Evolutionary conservation across 169 alveolate species (phyloP), one percentile per base, ranked within the genome.

Genomic region (Ichthyophthirius multifiliis): DNA sequence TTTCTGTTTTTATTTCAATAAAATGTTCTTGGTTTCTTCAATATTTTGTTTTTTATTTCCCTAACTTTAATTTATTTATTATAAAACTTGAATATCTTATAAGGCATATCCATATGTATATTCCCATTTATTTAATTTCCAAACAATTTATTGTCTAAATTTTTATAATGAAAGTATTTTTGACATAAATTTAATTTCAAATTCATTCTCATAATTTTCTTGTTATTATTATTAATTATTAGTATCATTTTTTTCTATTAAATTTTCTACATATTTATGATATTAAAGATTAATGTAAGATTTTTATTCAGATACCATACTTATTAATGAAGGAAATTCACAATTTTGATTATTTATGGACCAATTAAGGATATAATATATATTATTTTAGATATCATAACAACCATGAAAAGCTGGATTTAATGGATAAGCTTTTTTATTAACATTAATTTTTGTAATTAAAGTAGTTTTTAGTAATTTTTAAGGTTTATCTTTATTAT

Each of bases 121-220:
- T 15, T 78, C 76, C 94, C 94, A 90, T 62, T 75, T 79, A 20
- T 84, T 73, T 90, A 92, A 86, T 84, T 88, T 86, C 94, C 94
- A 90, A 10, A 91, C 93, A 2, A 86, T 44, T 48, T 45, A 43
- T 48, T 76, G 83, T 20, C 92, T 34, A n/a, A 35, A 18, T 6
- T 47, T 18, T 43, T 86, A 84, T 15, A 63, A 44, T 4, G 13
- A 5, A 20, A 85, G 34, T 13, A 80, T 18, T 18, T 45, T 78
- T 10, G 55, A 18, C 30, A 44, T 75, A 43, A 65, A 31, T 35
- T 30, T 44, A 31, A 31, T 23, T 15, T 16, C n/a, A 34, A 44
- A 44, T 27, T 74, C 64, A 9, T 46, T 34, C 16, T 23, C 27
- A 74, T 18, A 7, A 27, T 31, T 10, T 7, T 31, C 65, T 20